These are phyloP conservation scores for Amaranthus cruentus DNA, from an alignment of 148 eudicot genomes.

Conservation along the genomic window DNA sequence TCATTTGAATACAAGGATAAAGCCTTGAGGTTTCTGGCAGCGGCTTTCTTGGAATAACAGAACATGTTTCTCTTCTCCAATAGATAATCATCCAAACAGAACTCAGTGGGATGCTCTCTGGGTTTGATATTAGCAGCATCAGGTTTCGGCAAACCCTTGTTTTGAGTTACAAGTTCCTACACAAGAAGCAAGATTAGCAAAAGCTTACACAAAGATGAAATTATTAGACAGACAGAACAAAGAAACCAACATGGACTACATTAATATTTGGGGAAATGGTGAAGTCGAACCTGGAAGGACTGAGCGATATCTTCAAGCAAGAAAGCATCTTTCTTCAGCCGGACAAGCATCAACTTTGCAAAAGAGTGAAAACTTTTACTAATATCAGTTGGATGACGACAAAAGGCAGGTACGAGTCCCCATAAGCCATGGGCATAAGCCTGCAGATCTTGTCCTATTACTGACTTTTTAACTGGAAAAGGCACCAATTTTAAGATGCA, in stretches of 20 bases:
- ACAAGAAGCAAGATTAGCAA: constrained; percentile 6
- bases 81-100: constrained; percentile 27
- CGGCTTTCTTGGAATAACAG: constrained; percentile 44
- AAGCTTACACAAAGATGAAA: not conserved
- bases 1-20: constrained; percentile 49
- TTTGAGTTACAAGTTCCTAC: constrained; percentile 75
- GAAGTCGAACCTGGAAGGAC: constrained; percentile 54
- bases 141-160: constrained; percentile 31
- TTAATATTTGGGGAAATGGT: not conserved
- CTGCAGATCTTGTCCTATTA: constrained; percentile 60
- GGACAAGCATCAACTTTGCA: constrained; percentile 42
- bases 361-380: constrained; percentile 45
- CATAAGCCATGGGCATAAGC: constrained; percentile 56
- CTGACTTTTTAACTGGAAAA: constrained; percentile 65
- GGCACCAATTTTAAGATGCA: constrained; percentile 30
- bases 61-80: constrained; percentile 25
- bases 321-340: constrained; percentile 52
- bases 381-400: constrained; percentile 68
- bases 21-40: constrained; percentile 48
- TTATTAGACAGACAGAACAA: not conserved
- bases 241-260: not conserved
- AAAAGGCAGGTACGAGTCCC: constrained; percentile 86
- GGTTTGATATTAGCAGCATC: constrained; percentile 30
- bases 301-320: constrained; percentile 53
- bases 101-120: constrained; percentile 24